Percentiles rank a stretch among this genome's conserved stretches.
phyloP scores from a whole-genome alignment of 306 rosid genomes.

The Vigna radiata region DNA sequence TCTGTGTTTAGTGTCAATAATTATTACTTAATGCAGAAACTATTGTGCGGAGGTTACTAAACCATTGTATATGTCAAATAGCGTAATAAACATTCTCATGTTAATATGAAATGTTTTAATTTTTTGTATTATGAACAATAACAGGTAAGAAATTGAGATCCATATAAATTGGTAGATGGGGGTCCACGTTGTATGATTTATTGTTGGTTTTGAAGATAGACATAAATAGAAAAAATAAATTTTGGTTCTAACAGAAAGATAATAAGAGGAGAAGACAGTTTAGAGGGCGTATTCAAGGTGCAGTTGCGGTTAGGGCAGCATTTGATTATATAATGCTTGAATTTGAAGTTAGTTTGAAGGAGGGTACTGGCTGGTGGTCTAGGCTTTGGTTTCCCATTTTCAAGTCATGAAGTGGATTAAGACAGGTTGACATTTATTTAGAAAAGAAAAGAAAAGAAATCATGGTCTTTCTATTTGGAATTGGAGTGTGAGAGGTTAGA shows the following conservation, averaged over 20 bases:
- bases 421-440: conserved; percentile 46
- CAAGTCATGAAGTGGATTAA: conserved; percentile 50
- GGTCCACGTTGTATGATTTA: conserved; percentile 44
- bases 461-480: conserved; percentile 28
- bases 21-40: background rate
- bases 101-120: no score
- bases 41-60: background rate
- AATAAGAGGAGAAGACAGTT: conserved; percentile 36
- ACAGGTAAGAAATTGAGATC: no score
- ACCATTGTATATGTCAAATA: background rate
- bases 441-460: conserved; percentile 41
- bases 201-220: conserved; percentile 23
- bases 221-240: conserved; percentile 29
- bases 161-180: conserved; percentile 27
- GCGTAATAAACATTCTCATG: background rate
- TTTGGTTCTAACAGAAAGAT: conserved; percentile 42
- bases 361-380: conserved; percentile 43
- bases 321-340: conserved; percentile 63
- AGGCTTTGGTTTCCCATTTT: conserved; percentile 45
- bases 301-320: conserved; percentile 63
- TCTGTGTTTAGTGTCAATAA: conserved; percentile 3
- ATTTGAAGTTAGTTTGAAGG: conserved; percentile 47
- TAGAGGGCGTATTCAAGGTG: conserved; percentile 52
- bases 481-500: background rate
- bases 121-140: no score